Base-by-base conservation (phyloP, 164 flowering plant species). In the Stephania japonica region DNA sequence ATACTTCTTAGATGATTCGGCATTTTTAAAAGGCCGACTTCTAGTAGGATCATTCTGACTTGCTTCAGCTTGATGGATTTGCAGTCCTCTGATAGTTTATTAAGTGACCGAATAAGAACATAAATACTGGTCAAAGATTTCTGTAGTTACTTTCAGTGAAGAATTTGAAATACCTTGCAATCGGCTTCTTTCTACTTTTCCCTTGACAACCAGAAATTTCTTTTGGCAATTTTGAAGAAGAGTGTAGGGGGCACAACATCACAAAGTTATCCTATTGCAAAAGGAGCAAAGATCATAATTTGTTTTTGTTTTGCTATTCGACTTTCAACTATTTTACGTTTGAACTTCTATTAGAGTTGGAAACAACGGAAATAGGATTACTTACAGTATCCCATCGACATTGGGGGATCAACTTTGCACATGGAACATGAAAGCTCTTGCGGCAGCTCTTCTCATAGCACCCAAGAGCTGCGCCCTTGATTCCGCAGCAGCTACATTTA, bases 391-490 rank as follows among this genome's bases (percentile, higher is more conserved):
- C 99, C 99, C 99, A 96, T 71, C 94, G 88, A 77, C 92, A 92
- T 71, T 90, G 78, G 16, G 84, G 82, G 26, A 78, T 81, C 79
- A 81, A 70, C 82, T 86, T 90, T 64, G 97, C 98, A 83, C 99
- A 96, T 49, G 98, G 84, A 75, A 92, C 86, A 82, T 96, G 99
- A 78, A 91, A 96, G 76, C 98, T 96, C 84, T 75, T 90, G 67
- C 91, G 91, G 75, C 99, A 96, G 71, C 87, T 90, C 80, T 84
- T 89, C 59, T 86, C 89, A 80, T 84, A 93, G 76, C 99, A 96
- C 24, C 99, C 99, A 75, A 96, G 97, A 73, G 99, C 90, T 70
- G 99, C 99, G 21, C 99, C 99, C 75, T 88, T 96, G 67, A 80
- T 75, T 67, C 92, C 97, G 81, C 99, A 96, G 62, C 85, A 85